Base-by-base conservation (phyloP, 2,329 filamentous ascomycete genomes). In the Neocatenulostroma microsporum region DNA sequence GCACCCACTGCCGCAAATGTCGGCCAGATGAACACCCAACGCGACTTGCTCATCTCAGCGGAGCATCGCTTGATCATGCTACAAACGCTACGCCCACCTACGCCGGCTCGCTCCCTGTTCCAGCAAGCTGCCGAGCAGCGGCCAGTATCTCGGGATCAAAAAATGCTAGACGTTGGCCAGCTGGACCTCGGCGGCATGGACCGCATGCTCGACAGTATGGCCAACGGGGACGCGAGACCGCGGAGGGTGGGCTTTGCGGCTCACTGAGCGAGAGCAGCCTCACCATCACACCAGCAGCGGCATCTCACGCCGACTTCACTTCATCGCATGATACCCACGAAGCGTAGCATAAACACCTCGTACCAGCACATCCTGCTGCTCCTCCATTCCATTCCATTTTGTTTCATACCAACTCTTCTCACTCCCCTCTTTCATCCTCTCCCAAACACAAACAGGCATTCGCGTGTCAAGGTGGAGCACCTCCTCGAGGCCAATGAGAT, bases 381-480 rank as follows among this genome's bases (percentile, higher is more conserved):
- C n/a, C n/a, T n/a, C n/a, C n/a, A n/a, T n/a, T n/a, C 33, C 24
- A 41, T 30, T 33, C 33, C 23, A 27, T 31, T 32, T 17, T 11
- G 10, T 11, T 30, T 28, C 8, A 11, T 14, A 7, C 21, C 36
- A 37, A 27, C 20, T 21, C 39, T n/a, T n/a, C n/a, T n/a, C n/a
- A n/a, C n/a, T n/a, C n/a, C n/a, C n/a, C n/a, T n/a, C n/a, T n/a
- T n/a, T n/a, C n/a, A n/a, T n/a, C n/a, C n/a, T n/a, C n/a, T n/a
- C n/a, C n/a, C n/a, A n/a, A n/a, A n/a, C n/a, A 42, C 28, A 39
- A 21, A n/a, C 18, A n/a, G n/a, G 15, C 15, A 38, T 54, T 62
- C 66, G 67, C 67, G 64, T 60, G 60, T 56, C 54, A 60, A 68
- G 67, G 68, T 70, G 66, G 68, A 70, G 68, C 66, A 63, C 61